These are phyloP conservation scores for Yamadazyma sp. DNA, from an alignment of 805 yeast species.

Conservation along the genomic window DNA sequence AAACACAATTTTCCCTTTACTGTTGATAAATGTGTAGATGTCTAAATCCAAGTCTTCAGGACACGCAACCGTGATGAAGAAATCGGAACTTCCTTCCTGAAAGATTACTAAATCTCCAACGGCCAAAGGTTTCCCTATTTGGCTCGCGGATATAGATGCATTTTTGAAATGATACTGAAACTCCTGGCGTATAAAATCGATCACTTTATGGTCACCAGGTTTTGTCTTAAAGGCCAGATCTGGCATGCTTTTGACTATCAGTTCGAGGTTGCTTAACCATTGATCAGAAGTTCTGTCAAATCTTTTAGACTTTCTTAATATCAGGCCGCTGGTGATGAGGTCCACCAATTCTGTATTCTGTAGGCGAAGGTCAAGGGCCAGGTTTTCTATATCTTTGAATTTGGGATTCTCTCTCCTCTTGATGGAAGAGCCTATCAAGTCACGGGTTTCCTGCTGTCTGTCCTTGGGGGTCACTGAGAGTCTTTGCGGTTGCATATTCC, in stretches of 20 bases:
- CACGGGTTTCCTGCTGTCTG: neutral
- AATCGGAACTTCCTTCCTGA: constrained; percentile 41
- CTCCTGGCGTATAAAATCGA: neutral
- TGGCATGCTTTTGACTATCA: constrained; percentile 5
- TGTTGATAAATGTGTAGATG: constrained; percentile 55
- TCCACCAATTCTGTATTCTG: constrained; percentile 21
- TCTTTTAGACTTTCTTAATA: constrained; percentile 22
- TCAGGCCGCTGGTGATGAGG: constrained; percentile 18
- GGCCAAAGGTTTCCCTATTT: constrained; percentile 24
- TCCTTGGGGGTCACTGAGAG: no score
- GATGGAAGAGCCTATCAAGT: no score
- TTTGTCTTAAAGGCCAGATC: no score
- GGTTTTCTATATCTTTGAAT: no score
- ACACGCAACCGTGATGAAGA: constrained; percentile 54
- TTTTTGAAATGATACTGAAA: constrained; percentile 12
- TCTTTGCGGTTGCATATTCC: no score
- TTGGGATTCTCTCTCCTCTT: neutral
- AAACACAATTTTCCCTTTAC: constrained; percentile 57
- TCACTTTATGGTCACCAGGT: no score
- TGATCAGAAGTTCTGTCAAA: constrained; percentile 16
- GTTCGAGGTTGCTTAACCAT: constrained; percentile 20
- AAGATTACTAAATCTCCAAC: constrained; percentile 68
- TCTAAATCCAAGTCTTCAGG: constrained; percentile 53
- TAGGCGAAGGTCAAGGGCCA: constrained; percentile 19
- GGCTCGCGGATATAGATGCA: constrained; percentile 19